phyloP scores from a whole-genome alignment of 2,329 filamentous ascomycete genomes.

The Coleophoma eucalyptorum region DNA sequence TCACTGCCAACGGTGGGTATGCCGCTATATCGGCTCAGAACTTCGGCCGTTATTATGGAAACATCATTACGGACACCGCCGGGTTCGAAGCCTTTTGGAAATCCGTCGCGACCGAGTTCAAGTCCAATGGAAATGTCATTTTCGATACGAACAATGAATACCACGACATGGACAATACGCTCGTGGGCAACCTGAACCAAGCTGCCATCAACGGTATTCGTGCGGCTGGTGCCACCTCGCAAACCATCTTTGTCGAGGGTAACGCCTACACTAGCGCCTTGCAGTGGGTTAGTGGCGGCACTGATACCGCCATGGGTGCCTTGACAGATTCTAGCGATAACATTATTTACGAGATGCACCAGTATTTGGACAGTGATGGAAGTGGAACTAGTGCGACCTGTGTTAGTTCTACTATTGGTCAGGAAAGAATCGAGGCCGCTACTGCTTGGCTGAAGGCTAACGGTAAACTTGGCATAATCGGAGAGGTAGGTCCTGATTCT shows the following conservation, averaged over 20 bases:
- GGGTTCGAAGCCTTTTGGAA: conserved; percentile 38
- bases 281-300: conserved; percentile 38
- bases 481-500: conserved; percentile 46
- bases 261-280: conserved; percentile 35
- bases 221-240: conserved; percentile 33
- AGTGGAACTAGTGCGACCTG: conserved; percentile 44
- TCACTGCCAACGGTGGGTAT: conserved; percentile 41
- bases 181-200: conserved; percentile 38
- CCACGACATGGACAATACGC: conserved; percentile 35
- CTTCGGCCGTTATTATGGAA: conserved; percentile 43
- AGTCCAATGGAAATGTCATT: conserved; percentile 30
- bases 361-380: conserved; percentile 51
- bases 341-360: conserved; percentile 55
- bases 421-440: conserved; percentile 41
- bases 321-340: conserved; percentile 46
- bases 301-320: conserved; percentile 37
- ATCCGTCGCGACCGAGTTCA: conserved; percentile 33
- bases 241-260: conserved; percentile 49
- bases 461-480: conserved; percentile 44
- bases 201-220: conserved; percentile 36
- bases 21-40: conserved; percentile 47
- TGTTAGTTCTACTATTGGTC: conserved; percentile 44
- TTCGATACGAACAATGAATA: conserved; percentile 43
- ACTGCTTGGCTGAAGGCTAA: conserved; percentile 49
- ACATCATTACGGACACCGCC: conserved; percentile 29